Evolutionary conservation across 164 flowering plant genomes (phyloP).

Genomic region (Brasenia schreberi): DNA sequence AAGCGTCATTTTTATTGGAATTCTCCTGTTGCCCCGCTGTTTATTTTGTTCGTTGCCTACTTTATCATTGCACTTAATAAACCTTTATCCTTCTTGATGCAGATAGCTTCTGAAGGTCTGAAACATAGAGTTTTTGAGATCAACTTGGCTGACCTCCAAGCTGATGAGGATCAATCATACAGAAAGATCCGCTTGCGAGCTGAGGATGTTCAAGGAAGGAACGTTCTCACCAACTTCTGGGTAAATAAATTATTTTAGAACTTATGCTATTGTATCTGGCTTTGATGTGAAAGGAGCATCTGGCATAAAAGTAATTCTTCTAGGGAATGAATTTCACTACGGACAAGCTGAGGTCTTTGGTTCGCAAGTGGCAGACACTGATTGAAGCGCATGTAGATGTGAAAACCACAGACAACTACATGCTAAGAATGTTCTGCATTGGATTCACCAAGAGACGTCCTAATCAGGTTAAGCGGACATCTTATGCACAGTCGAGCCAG

Average conservation of each 20-base stretch:
- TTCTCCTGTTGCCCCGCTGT: too few species aligned
- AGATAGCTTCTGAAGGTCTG: slow-evolving; percentile 32
- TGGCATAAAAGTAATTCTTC: not conserved
- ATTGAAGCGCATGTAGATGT: too few species aligned
- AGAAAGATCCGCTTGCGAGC: slow-evolving; percentile 25
- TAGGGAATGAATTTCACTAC: slow-evolving; percentile 31
- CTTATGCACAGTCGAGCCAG: slow-evolving; percentile 26
- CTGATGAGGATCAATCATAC: slow-evolving; percentile 18
- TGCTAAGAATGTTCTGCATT: slow-evolving; percentile 22
- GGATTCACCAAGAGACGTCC: slow-evolving; percentile 29
- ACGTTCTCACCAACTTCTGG: slow-evolving; percentile 31
- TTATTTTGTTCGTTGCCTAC: too few species aligned
- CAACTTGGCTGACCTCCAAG: slow-evolving; percentile 13
- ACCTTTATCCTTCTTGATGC: slow-evolving; percentile 1
- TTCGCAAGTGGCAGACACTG: too few species aligned
- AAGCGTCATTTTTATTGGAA: too few species aligned
- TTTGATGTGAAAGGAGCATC: too few species aligned
- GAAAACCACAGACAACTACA: slow-evolving; percentile 21
- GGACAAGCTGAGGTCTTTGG: slow-evolving; percentile 21
- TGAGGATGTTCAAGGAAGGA: slow-evolving; percentile 2
- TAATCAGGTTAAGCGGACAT: slow-evolving; percentile 27
- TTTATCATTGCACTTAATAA: too few species aligned
- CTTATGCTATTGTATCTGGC: too few species aligned
- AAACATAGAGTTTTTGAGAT: slow-evolving; percentile 26
- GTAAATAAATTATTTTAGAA: slow-evolving; percentile 1